Conservation (phyloP, 2,329 filamentous ascomycete genomes). For the Sphaerulina vaccinii region DNA sequence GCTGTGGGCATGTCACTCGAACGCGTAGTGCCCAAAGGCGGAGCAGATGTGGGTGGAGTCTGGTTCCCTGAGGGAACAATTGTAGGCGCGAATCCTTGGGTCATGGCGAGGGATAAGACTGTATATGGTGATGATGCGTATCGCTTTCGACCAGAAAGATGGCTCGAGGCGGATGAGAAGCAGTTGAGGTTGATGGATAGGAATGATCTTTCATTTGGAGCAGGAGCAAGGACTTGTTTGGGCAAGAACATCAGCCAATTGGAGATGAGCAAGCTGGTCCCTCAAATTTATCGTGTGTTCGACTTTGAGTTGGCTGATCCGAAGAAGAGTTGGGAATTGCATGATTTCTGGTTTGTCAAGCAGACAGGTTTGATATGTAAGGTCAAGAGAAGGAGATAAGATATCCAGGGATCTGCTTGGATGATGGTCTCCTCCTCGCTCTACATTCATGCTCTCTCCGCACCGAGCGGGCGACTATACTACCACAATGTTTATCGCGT, state of each 20-base stretch:
- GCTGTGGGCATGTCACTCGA: conserved; percentile 43
- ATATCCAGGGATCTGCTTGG: too few species aligned
- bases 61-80: conserved; percentile 35
- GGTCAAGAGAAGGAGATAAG: too few species aligned
- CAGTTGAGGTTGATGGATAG: conserved; percentile 46
- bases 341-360: too few species aligned
- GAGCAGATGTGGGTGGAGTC: conserved; percentile 38
- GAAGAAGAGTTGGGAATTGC: too few species aligned
- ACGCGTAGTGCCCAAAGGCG: conserved; percentile 41
- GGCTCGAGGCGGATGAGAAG: conserved; percentile 42
- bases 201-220: conserved; percentile 32
- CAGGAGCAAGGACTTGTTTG: conserved; percentile 19
- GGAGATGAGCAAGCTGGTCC: conserved; percentile 35
- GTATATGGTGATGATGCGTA: conserved; percentile 37
- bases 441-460: too few species aligned
- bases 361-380: too few species aligned
- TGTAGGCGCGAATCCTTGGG: conserved; percentile 38
- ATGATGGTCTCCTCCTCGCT: too few species aligned
- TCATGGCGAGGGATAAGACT: conserved; percentile 33
- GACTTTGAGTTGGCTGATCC: neutral
- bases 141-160: conserved; percentile 38
- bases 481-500: too few species aligned
- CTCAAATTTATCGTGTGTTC: conserved; percentile 21
- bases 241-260: conserved; percentile 29
- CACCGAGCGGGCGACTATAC: too few species aligned